phyloP scores from a whole-genome alignment of 179 eudicot genomes.

The Drosera spatulata region DNA sequence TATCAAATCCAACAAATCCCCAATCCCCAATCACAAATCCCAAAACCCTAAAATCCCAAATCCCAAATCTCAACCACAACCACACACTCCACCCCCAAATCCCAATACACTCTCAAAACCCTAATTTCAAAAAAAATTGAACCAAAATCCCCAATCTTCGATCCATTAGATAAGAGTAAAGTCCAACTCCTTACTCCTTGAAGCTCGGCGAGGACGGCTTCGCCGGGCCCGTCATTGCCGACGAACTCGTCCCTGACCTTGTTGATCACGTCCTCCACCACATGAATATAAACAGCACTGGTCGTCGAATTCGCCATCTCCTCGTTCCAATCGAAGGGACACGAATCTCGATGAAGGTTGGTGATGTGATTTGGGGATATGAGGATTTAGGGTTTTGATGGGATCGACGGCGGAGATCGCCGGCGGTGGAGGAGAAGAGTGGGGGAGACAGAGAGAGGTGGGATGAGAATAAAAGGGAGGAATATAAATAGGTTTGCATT shows the following conservation, averaged over 20 bases:
- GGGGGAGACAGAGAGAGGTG: conserved; percentile 14
- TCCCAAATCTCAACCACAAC: background rate
- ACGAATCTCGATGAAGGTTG: background rate
- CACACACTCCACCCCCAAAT: background rate
- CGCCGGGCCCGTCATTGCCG: conserved; percentile 63
- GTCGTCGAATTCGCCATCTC: conserved; percentile 57
- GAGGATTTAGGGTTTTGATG: conserved; percentile 1
- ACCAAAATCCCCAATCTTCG: background rate
- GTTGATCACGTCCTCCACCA: conserved; percentile 80
- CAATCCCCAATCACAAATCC: conserved; percentile 5
- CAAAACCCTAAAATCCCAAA: conserved; percentile 23
- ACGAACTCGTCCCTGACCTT: conserved; percentile 89
- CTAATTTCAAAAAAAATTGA: conserved; percentile 1
- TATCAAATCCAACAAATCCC: background rate
- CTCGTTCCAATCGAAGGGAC: background rate
- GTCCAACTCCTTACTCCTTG: conserved; percentile 7
- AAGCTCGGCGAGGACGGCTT: conserved; percentile 58
- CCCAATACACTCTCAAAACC: background rate
- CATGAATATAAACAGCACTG: conserved; percentile 69
- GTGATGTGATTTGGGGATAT: background rate
- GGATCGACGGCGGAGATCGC: background rate
- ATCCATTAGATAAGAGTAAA: background rate
- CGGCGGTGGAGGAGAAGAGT: conserved; percentile 6
- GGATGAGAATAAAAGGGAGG: conserved; percentile 26
- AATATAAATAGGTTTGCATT: conserved; percentile 99